Percentiles rank a stretch among this genome's conserved stretches.
phyloP scores from a whole-genome alignment of 768 basidiomycete species.

The Pholiota molesta region DNA sequence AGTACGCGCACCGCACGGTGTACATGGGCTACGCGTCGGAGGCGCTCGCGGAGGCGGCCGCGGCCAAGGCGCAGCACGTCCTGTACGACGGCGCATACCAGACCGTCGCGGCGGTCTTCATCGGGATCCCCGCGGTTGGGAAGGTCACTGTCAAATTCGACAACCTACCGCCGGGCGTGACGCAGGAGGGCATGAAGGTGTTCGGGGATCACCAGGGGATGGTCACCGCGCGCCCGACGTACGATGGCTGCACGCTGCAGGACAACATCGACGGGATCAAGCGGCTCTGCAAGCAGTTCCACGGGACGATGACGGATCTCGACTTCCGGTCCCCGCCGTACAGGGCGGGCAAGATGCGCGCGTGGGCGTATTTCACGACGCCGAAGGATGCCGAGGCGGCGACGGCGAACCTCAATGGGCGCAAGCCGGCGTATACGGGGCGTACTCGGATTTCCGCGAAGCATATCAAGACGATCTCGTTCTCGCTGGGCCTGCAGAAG shows the following conservation, averaged over 20 bases:
- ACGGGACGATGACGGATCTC: constrained; percentile 37
- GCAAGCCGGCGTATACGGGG: constrained; percentile 48
- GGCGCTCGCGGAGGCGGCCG: constrained; percentile 52
- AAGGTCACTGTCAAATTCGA: constrained; percentile 62
- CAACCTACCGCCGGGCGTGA: constrained; percentile 50
- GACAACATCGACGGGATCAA: constrained; percentile 39
- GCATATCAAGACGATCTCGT: constrained; percentile 56
- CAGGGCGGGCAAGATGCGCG: constrained; percentile 48
- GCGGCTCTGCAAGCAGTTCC: constrained; percentile 39
- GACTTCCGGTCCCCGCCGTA: constrained; percentile 56
- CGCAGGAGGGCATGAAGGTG: constrained; percentile 41
- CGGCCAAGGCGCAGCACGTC: constrained; percentile 41
- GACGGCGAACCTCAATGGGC: constrained; percentile 47
- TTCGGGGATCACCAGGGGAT: constrained; percentile 52
- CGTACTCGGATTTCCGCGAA: constrained; percentile 49
- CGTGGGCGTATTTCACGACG: constrained; percentile 58
- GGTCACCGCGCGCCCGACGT: constrained; percentile 54
- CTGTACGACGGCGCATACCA: constrained; percentile 38
- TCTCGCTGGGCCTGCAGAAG: constrained; percentile 38
- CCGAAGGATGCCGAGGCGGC: constrained; percentile 55
- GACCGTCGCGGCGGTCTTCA: constrained; percentile 52
- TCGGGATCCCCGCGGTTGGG: constrained; percentile 61
- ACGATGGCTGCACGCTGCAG: constrained; percentile 39
- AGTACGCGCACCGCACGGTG: constrained; percentile 55
- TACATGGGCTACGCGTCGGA: constrained; percentile 65